Base-by-base conservation (phyloP, 352 stramenopile species). In the Pythium sp. region DNA sequence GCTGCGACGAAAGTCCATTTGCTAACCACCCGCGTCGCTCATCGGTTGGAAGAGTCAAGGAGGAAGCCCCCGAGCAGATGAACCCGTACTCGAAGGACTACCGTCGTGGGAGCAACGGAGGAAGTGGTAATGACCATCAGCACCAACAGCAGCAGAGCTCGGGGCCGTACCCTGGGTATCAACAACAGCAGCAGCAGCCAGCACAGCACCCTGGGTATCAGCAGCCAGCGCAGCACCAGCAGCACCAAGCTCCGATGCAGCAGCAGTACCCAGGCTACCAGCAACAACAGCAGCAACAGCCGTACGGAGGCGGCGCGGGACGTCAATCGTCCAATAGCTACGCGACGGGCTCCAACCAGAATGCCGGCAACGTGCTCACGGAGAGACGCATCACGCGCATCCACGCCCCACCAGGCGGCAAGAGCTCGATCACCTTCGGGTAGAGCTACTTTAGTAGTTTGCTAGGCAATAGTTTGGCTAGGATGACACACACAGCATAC, bases 291-390 rank as follows among this genome's bases (percentile, higher is more conserved):
- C 63, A 75, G 32, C 62, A 71, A 36, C 66, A 74, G 28, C 60
- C 77, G n/a, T 68, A 62, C 72, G 72, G 65, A 69, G 70, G 18
- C 41, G 32, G 12, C 30, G 20, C 46, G 54, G 54, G 65, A 24
- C 69, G 58, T 14, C 58, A 74, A 32, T 97, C 89, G 24, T 96
- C 89, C 12, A 97, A 97, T 75, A 78, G 87, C 24, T 97, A 92
- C 63, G 89, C 91, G 8, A 82, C 58, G 8, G 90, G 90, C 14
- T 72, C 80, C 51, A 97, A 93, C 73, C 89, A 97, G 72, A 98
- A 98, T 72, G 75, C 75, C 14, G 92, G 92, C 47, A 98, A 97
- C 65, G 89, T 97, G 73, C 74, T 97, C 64, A 98, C 91, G 24
- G 91, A 96, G 53, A 79, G 91, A 49, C 90, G 87, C 66, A 97